phyloP scores from a whole-genome alignment of 2,329 filamentous ascomycete species.

The Xylariaceae sp. region DNA sequence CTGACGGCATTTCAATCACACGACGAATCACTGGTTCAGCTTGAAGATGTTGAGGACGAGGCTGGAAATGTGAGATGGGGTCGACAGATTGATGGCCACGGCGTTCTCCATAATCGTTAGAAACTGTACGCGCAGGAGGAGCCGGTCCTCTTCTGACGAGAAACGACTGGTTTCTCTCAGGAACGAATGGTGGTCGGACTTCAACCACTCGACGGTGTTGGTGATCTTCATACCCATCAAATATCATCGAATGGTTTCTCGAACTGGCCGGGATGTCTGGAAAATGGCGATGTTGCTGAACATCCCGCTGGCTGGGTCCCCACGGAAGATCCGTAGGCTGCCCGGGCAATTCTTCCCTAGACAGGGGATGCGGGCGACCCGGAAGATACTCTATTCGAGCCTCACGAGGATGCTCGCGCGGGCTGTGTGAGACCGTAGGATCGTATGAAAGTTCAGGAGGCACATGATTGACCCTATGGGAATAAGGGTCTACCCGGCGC shows the following conservation, averaged over 20 bases:
- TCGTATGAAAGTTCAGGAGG: constrained; percentile 17
- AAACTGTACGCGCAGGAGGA: constrained; percentile 5
- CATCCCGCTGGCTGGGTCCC: too few relatives aligned
- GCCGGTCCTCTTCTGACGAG: constrained; percentile 9
- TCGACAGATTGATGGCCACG: constrained; percentile 2
- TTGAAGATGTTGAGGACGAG: too few relatives aligned
- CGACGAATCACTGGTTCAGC: too few relatives aligned
- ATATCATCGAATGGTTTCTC: too few relatives aligned
- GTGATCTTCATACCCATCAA: not conserved
- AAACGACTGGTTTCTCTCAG: constrained; percentile 12
- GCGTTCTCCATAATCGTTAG: not conserved
- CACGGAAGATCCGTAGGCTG: too few relatives aligned
- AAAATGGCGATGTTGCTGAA: too few relatives aligned
- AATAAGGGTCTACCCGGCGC: constrained; percentile 19
- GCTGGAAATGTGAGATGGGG: too few relatives aligned
- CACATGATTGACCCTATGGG: constrained; percentile 13
- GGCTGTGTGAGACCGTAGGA: constrained; percentile 14
- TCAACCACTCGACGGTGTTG: constrained; percentile 20
- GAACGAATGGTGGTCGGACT: constrained; percentile 14
- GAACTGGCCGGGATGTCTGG: too few relatives aligned
- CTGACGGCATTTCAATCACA: not conserved
- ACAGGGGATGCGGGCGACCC: constrained; percentile 7
- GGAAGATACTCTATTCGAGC: constrained; percentile 12
- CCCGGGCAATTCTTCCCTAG: not conserved
- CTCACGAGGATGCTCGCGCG: constrained; percentile 12